Base-by-base conservation (phyloP, 129 eudicot genomes). In the Chrysanthemum makinoi region DNA sequence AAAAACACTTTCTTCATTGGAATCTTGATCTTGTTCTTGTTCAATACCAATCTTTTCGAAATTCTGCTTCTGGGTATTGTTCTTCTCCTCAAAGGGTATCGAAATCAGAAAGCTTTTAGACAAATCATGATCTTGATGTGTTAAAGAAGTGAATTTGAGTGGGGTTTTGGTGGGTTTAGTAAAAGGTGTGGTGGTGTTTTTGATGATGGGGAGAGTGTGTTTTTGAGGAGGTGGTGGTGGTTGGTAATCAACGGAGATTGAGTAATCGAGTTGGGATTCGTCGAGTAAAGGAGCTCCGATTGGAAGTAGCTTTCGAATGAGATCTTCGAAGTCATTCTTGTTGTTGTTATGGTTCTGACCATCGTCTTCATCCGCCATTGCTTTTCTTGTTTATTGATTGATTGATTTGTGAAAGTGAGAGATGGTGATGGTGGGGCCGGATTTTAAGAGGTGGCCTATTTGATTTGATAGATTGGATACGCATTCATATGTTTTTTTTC, bases 231-330 rank as follows among this genome's bases (percentile, higher is more conserved):
- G 44, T 5, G 72, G 49, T 2, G 81, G 81, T 13, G 91, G 63
- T 83, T 84, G 66, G 78, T 80, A 86, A 47, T 86, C 86, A 26
- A 83, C 63, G 53, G 88, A 75, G 19, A 86, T 80, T 11, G 91
- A 86, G 75, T 68, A 86, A 73, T 86, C 91, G 52, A 86, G 88
- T 63, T 80, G 81, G 3, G 81, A 84, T 69, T 83, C 88, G 65
- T 86, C 86, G 7, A 88, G 91, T 26, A 83, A 58, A 2, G 91
- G 91, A 79, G 91, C 88, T 7, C 91, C 91, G 46, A 72, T 75
- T 43, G 91, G 88, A 10, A 86, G 56, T 88, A 83, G 75, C 43
- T 66, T 78, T 51, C 80, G 78, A 56, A 86, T 70, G 54, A 77
- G 50, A 51, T 76, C 80, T 63, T 72, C 69, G 84, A 80, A 83